These are phyloP conservation scores for Neofusicoccum sp. DNA, from an alignment of 2,329 filamentous ascomycete species.

Conservation along the genomic window DNA sequence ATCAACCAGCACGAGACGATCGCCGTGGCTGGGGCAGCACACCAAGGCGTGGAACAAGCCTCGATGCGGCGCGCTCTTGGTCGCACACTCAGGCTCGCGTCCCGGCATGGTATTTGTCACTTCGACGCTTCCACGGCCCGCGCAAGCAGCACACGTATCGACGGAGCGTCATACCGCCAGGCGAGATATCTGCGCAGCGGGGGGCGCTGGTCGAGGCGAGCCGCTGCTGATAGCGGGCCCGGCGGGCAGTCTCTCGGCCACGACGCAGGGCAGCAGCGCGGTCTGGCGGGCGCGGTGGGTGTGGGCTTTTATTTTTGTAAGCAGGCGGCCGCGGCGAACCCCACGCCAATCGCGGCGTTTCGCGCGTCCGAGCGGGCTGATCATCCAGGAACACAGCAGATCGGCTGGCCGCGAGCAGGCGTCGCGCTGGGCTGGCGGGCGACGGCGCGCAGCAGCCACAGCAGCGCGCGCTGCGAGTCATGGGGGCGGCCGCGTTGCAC, in stretches of 20 bases:
- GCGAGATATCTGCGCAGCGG: not conserved
- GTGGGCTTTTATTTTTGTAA: conserved; percentile 12
- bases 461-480: not conserved
- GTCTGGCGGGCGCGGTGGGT: not conserved
- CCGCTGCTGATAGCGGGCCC: not conserved
- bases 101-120: not conserved
- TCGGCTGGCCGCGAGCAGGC: not conserved
- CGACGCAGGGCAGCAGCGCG: not conserved
- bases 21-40: not conserved
- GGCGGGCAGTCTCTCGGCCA: not conserved
- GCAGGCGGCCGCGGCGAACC: not conserved
- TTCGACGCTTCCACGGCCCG: not conserved
- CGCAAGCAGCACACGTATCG: not conserved
- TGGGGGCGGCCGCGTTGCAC: not conserved
- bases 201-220: not conserved
- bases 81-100: not conserved
- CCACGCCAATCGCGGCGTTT: conserved; percentile 2
- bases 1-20: conserved; percentile 10
- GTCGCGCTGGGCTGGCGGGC: conserved; percentile 3
- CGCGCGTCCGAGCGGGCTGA: conserved; percentile 11
- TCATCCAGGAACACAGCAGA: conserved; percentile 13
- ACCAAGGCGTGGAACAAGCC: not conserved
- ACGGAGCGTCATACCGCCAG: not conserved
- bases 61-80: not conserved
- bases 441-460: not conserved